Evolutionary conservation across 768 basidiomycete species (phyloP).

Genomic region (Peribolospora kevripleyi): DNA sequence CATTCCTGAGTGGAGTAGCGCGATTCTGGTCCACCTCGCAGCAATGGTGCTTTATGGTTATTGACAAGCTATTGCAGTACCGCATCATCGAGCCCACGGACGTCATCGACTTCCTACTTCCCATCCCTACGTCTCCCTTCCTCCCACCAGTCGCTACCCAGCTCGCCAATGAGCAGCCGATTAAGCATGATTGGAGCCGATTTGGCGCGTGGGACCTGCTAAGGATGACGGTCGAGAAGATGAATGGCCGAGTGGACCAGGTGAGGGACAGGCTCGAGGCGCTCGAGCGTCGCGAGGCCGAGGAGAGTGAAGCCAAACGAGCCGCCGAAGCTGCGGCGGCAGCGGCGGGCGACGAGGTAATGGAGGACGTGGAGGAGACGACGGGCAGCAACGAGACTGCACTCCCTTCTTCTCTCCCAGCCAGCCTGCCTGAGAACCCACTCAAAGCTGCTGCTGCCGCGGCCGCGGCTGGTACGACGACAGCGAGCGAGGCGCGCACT

Average conservation of each 20-base stretch:
- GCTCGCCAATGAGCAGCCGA: neutral
- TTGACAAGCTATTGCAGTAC: constrained; percentile 97
- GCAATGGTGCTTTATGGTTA: constrained; percentile 74
- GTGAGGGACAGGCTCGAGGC: constrained; percentile 47
- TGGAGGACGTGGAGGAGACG: constrained; percentile 22
- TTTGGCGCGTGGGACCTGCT: constrained; percentile 44
- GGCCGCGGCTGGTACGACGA: neutral
- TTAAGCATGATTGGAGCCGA: constrained; percentile 2
- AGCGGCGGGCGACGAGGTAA: constrained; percentile 30
- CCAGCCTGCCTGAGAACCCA: constrained; percentile 47
- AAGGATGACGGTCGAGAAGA: constrained; percentile 62
- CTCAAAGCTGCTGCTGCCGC: constrained; percentile 12
- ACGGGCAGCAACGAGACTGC: constrained; percentile 24
- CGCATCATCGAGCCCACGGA: constrained; percentile 88
- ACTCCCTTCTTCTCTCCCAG: constrained; percentile 33
- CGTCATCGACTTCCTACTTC: constrained; percentile 64
- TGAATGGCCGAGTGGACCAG: constrained; percentile 61
- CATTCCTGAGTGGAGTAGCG: constrained; percentile 45
- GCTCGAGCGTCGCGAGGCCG: constrained; percentile 56
- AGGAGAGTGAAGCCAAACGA: constrained; percentile 44
- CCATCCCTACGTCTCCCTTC: constrained; percentile 9
- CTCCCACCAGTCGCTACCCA: neutral
- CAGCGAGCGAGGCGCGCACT: neutral
- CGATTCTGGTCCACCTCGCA: constrained; percentile 62
- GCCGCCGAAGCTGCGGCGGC: constrained; percentile 52